Base-by-base conservation (phyloP, 805 yeast genomes). In the Metschnikowia lunata region DNA sequence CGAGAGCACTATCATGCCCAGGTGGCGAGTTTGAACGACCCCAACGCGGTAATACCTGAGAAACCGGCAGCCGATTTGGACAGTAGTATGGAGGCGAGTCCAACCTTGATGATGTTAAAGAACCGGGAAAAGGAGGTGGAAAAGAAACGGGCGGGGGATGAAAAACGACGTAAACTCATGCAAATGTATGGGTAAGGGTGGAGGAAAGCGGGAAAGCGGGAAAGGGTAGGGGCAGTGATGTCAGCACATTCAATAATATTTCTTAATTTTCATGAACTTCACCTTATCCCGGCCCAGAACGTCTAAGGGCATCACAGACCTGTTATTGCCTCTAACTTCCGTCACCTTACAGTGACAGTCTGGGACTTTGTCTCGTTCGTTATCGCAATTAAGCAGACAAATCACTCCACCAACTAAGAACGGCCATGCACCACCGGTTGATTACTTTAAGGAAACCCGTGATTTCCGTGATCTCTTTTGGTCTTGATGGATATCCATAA, bases 71-170 rank as follows among this genome's bases (percentile, higher is more conserved):
- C 56, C 18, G 63, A 65, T 45, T 50, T 66, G 41, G 58, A 61
- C 34, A 45, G 55, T 10, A 65, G 60, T 45, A 50, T 65, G 28
- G 71, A 66, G 46, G 72, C 71, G 3, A 66, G 64, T 39, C 72
- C 72, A 4, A 67, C 72, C 0, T 49, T 63, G 34, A 59, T 66
- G 67, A 52, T 61, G 61, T 30, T 66, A 42, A 57, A 55, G 38
- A 50, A 51, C 13, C 56, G 55, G 33, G 50, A 64, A 40, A 44
- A 48, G 11, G 54, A 57, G 39, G 45, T 58, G 38, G 49, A 55
- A 30, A 45, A 51, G 29, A 36, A 50, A 27, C 37, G 49, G n/a
- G 49, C 39, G 3, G 37, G 43, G 18, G 48, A 44, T n/a, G 41
- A 35, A 37, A 52, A 34, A 31, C 42, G 43, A 14, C 36, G 43